These are phyloP conservation scores for Abelmoschus esculentus DNA, from an alignment of 345 rosid genomes.

Conservation along the genomic window DNA sequence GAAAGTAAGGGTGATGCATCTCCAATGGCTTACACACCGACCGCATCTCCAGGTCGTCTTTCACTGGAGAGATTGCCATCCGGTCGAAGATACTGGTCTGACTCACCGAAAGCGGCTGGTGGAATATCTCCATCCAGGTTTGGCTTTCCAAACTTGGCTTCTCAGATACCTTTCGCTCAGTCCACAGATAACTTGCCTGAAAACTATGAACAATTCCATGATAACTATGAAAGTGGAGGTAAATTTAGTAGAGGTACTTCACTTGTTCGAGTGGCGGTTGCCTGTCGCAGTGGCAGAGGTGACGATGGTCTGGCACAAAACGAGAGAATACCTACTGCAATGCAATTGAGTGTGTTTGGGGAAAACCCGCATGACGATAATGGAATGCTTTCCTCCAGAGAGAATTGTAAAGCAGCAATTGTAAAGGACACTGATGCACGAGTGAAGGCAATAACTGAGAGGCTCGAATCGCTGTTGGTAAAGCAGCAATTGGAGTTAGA, in stretches of 20 bases:
- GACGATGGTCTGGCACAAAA: slow-evolving; percentile 9
- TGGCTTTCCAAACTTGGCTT: slow-evolving; percentile 20
- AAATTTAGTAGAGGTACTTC: slow-evolving; percentile 13
- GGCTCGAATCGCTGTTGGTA: slow-evolving; percentile 49
- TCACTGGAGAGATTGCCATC: slow-evolving; percentile 71
- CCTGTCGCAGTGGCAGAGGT: slow-evolving; percentile 1
- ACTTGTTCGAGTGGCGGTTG: slow-evolving; percentile 9
- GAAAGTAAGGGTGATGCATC: slow-evolving; percentile 24
- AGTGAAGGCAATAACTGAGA: slow-evolving; percentile 29
- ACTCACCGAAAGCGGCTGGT: slow-evolving; percentile 45
- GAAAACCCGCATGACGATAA: slow-evolving; percentile 11
- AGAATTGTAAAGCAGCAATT: neutral
- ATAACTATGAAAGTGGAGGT: slow-evolving; percentile 13
- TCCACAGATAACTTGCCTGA: slow-evolving; percentile 13
- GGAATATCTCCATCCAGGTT: slow-evolving; percentile 31
- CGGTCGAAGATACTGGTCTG: slow-evolving; percentile 79
- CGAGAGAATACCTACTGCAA: neutral
- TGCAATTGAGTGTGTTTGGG: neutral
- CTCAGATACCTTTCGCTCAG: neutral
- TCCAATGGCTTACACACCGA: slow-evolving; percentile 7
- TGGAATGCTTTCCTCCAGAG: slow-evolving; percentile 1
- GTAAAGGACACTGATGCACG: slow-evolving; percentile 17
- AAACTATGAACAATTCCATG: slow-evolving; percentile 15
- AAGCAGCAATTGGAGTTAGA: slow-evolving; percentile 64
- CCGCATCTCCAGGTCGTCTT: slow-evolving; percentile 33